These are phyloP conservation scores for Pulveroboletus ravenelii DNA, from an alignment of 768 basidiomycete genomes.

Conservation along the genomic window DNA sequence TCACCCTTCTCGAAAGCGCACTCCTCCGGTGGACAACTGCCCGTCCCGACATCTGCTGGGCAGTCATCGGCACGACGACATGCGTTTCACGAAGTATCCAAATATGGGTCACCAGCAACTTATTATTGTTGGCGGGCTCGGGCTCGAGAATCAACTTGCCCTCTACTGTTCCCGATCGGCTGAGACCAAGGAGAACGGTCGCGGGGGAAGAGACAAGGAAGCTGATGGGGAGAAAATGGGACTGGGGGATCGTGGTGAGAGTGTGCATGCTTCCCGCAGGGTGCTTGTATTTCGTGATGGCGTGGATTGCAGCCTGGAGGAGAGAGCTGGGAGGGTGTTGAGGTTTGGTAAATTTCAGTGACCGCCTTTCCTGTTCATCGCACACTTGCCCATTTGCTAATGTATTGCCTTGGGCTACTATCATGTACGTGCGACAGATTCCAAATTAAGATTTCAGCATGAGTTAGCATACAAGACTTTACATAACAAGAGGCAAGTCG, in stretches of 20 bases:
- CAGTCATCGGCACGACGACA: constrained; percentile 84
- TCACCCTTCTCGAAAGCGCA: constrained; percentile 22
- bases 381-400: background rate
- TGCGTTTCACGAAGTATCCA: constrained; percentile 79
- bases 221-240: constrained; percentile 61
- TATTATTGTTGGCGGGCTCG: constrained; percentile 32
- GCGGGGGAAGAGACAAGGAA: constrained; percentile 17
- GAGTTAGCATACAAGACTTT: background rate
- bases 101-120: constrained; percentile 94
- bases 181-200: constrained; percentile 15
- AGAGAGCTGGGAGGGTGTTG: constrained; percentile 33
- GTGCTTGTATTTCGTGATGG: constrained; percentile 73
- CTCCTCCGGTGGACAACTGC: constrained; percentile 42
- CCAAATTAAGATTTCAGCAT: background rate
- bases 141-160: constrained; percentile 3
- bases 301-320: constrained; percentile 53
- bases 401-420: background rate
- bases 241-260: constrained; percentile 68
- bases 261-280: constrained; percentile 74
- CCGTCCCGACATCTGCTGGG: constrained; percentile 86
- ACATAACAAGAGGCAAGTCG: background rate
- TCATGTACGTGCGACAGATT: no score
- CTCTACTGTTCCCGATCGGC: constrained; percentile 16
- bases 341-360: background rate
- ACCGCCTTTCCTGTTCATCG: background rate